These are phyloP conservation scores for Tilletia horrida DNA, from an alignment of 1,284 basidiomycete species.

Conservation along the genomic window DNA sequence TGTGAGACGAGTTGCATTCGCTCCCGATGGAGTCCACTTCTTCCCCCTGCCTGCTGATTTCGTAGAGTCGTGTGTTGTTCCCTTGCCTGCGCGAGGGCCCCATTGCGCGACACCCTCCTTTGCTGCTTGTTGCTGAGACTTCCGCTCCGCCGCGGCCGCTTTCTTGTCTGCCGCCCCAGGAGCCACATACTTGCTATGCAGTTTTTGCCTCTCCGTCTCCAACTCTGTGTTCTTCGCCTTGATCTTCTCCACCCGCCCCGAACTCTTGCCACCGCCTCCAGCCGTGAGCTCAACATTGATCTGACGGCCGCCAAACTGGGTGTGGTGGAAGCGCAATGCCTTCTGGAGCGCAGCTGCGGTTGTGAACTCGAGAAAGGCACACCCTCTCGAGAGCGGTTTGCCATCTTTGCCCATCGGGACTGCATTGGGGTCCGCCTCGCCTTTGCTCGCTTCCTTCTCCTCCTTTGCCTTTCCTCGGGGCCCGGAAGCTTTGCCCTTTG, in stretches of 20 bases:
- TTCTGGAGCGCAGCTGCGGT: conserved; percentile 38
- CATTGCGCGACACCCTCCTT: conserved; percentile 6
- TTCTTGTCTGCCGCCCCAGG: conserved; percentile 29
- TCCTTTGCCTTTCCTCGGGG: conserved; percentile 22
- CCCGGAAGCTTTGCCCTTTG: conserved; percentile 51
- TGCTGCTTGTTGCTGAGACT: too few relatives aligned
- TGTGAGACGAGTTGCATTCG: background rate
- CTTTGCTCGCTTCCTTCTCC: background rate
- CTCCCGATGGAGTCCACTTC: conserved; percentile 8
- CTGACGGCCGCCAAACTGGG: conserved; percentile 45
- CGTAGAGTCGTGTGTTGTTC: background rate
- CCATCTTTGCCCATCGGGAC: conserved; percentile 11
- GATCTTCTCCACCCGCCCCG: conserved; percentile 46
- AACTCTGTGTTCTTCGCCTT: conserved; percentile 46
- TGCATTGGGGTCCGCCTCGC: background rate
- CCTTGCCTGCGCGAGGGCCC: background rate
- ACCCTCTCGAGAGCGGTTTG: conserved; percentile 44
- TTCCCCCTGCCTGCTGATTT: background rate
- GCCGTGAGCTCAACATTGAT: conserved; percentile 55
- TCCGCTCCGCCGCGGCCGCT: background rate
- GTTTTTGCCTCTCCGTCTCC: conserved; percentile 47
- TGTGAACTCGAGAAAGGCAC: conserved; percentile 52
- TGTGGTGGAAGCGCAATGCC: conserved; percentile 52
- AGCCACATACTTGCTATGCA: conserved; percentile 49
- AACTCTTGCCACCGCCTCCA: conserved; percentile 50